These are phyloP conservation scores for Colletotrichum spaethianum DNA, from an alignment of 2,329 filamentous ascomycete genomes.

Conservation along the genomic window DNA sequence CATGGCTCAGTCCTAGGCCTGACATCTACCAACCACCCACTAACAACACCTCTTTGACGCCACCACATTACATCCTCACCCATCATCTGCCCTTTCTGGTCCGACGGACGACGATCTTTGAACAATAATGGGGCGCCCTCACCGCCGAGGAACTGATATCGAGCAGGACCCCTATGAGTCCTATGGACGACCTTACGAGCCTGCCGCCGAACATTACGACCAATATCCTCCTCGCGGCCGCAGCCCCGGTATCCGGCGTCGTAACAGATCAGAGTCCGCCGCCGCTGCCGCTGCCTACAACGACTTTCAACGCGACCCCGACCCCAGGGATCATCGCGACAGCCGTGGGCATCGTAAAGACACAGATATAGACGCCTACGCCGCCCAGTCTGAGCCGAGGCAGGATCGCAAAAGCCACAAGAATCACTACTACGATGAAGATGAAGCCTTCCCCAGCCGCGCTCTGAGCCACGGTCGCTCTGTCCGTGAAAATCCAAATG, in stretches of 20 bases:
- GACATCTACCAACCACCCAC: background rate
- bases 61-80: background rate
- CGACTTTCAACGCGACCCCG: slow-evolving; percentile 3
- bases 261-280: slow-evolving; percentile 30
- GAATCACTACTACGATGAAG: slow-evolving; percentile 14
- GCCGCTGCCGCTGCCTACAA: slow-evolving; percentile 10
- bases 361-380: background rate
- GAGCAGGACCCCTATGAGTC: slow-evolving; percentile 19
- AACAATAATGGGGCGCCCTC: slow-evolving; percentile 30
- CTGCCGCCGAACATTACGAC: slow-evolving; percentile 10
- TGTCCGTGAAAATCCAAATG: background rate
- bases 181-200: slow-evolving; percentile 9
- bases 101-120: background rate
- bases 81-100: background rate
- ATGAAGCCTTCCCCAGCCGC: slow-evolving; percentile 5
- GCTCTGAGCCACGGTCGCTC: slow-evolving; percentile 28
- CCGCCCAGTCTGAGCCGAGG: slow-evolving; percentile 3
- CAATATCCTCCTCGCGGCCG: slow-evolving; percentile 24
- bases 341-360: slow-evolving; percentile 18
- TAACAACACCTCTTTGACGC: background rate
- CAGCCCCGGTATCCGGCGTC: slow-evolving; percentile 31
- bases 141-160: slow-evolving; percentile 19
- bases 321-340: background rate
- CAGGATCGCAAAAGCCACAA: slow-evolving; percentile 3
- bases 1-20: background rate